Evolutionary conservation across 2,329 filamentous ascomycete genomes (phyloP), one percentile per base, ranked within the genome.

Genomic region (Fusarium poae): DNA sequence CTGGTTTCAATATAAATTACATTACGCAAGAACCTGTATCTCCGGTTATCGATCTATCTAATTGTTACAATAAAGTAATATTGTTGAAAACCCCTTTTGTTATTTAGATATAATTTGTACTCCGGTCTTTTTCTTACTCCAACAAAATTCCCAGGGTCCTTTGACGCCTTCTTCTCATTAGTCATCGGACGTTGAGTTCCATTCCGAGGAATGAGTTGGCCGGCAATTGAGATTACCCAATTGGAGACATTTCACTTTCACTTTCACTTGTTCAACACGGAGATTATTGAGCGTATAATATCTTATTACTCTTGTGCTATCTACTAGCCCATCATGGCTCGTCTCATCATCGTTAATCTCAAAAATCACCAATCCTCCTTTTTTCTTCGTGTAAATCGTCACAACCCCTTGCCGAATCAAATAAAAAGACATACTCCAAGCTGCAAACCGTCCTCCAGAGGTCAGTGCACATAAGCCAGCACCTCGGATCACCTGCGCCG

Each of bases 371-470:
- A 74, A 74, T 72, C 72, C 72, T 57, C 70, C 67, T 59, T 64
- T 67, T 67, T 51, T 69, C 62, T 49, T 70, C 67, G 40, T 63
- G 23, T 65, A 69, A 71, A 70, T 68, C 71, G 65, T 70, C 58
- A 65, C 68, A 70, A 40, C 48, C 71, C 72, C 70, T 68, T 62
- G 56, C 68, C 68, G 72, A 75, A 75, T 67, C 60, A 73, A 75
- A 74, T 48, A 49, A 73, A 73, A 73, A 67, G 53, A 65, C 71
- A 69, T 75, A 69, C 72, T 74, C 72, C 70, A 76, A 62, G 68
- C 74, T 61, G 65, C 74, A 76, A 76, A 74, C 74, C 74, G 44
- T 72, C 68, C 61, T 59, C 65, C 72, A 60, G 23, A 32, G 49
- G 44, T 30, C 53, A 52, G 37, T 48, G 32, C 56, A 35, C 45